Evolutionary conservation across 257 asterid species (phyloP), one percentile per base, ranked within the genome.

Genomic region (Gentiana macrophylla): DNA sequence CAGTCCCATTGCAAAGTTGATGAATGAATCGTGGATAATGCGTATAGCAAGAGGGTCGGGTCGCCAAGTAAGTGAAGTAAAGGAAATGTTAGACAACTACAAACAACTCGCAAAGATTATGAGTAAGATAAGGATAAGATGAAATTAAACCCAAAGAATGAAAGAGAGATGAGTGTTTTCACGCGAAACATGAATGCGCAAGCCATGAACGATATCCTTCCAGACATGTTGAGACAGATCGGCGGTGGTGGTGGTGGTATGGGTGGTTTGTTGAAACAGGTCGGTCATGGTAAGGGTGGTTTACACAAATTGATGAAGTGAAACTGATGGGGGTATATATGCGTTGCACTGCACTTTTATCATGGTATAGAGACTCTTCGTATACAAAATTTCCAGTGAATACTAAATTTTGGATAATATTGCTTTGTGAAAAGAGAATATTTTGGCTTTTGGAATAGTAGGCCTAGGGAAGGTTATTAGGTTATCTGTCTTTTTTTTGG

Each of bases 131-230:
- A 90, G 24, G 24, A 24, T 24, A 24, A 24, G 24, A 90, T 79
- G 98, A 96, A 3, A 89, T 90, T 4, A 90, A 84, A 83, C 33
- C 96, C 98, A 7, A 92, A 83, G 89, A 92, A 85, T 64, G 98
- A 24, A 24, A 24, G 98, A 71, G 92, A 84, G 15, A 90, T 90
- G 96, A 86, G 92, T n/a, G 79, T 92, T 8, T 64, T 84, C n/a
- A 79, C 94, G 2, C 73, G 89, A 63, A 92, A 85, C 65, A 80
- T 83, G 93, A 86, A 86, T 6, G 95, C 91, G 0, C 97, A 92
- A 53, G 89, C 83, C 77, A 88, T 92, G 95, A 80, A 97, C 75
- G 83, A 81, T 79, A 94, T 81, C 36, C 81, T 92, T 11, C 95
- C 98, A 1, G 88, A 85, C 73, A 85, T 92, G 95, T 69, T 92